Conservation (phyloP, 1,284 basidiomycete genomes). For the Takashimella tepidaria region DNA sequence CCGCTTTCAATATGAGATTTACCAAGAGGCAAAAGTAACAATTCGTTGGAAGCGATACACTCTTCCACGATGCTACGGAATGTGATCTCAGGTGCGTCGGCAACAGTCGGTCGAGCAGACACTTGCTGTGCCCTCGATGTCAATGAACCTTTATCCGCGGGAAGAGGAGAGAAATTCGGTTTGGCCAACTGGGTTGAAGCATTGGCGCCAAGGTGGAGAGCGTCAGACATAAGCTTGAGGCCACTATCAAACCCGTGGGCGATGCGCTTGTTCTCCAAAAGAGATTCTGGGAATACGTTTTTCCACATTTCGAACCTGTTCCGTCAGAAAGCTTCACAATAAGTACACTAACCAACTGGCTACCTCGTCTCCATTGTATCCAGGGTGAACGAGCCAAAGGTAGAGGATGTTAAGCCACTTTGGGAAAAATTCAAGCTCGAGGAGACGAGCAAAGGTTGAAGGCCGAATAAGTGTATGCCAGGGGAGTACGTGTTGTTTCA, state of each 20-base stretch:
- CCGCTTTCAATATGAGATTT: slow-evolving; percentile 73
- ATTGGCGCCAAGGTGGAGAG: slow-evolving; percentile 73
- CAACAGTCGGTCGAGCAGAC: slow-evolving; percentile 3
- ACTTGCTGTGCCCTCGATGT: neutral
- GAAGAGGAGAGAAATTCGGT: slow-evolving; percentile 54
- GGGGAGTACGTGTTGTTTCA: slow-evolving; percentile 63
- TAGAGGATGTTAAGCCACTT: slow-evolving; percentile 92
- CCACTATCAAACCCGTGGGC: slow-evolving; percentile 75
- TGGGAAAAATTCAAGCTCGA: slow-evolving; percentile 89
- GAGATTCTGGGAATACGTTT: slow-evolving; percentile 62
- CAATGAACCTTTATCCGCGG: slow-evolving; percentile 6
- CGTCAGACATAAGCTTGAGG: slow-evolving; percentile 85
- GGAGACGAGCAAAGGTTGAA: slow-evolving; percentile 69
- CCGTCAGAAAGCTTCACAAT: slow-evolving; percentile 3
- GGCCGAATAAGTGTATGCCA: slow-evolving; percentile 72
- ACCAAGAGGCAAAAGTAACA: slow-evolving; percentile 82
- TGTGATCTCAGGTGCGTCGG: slow-evolving; percentile 64
- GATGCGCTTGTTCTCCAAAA: slow-evolving; percentile 61
- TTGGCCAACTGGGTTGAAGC: slow-evolving; percentile 61
- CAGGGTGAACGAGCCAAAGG: slow-evolving; percentile 80
- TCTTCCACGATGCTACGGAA: slow-evolving; percentile 90
- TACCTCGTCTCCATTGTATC: slow-evolving; percentile 80
- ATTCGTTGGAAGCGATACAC: slow-evolving; percentile 70
- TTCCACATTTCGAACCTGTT: slow-evolving; percentile 74
- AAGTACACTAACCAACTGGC: slow-evolving; percentile 69